Conservation (phyloP, 164 flowering plant species). For the Macadamia tetraphylla region DNA sequence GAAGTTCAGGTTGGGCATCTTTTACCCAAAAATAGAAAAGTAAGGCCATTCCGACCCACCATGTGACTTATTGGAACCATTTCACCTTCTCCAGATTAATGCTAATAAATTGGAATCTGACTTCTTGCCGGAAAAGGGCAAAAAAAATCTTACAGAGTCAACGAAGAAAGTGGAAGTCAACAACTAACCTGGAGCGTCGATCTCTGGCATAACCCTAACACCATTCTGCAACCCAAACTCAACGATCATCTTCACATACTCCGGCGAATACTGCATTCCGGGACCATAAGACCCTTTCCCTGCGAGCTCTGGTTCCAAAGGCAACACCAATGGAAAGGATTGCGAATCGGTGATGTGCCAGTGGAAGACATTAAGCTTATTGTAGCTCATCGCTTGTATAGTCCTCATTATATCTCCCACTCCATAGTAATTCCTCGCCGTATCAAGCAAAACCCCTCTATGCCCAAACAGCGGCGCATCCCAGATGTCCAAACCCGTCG, state of each 20-base stretch:
- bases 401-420: constrained; percentile 65
- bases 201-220: constrained; percentile 81
- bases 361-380: constrained; percentile 85
- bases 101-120: too few relatives aligned
- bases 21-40: too few relatives aligned
- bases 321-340: constrained; percentile 75
- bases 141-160: too few relatives aligned
- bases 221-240: constrained; percentile 67
- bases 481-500: constrained; percentile 42
- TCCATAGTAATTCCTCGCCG: constrained; percentile 63
- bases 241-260: constrained; percentile 60
- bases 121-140: too few relatives aligned
- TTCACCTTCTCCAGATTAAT: too few relatives aligned
- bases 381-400: constrained; percentile 62
- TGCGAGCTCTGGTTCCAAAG: constrained; percentile 74
- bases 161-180: too few relatives aligned
- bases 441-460: constrained; percentile 73
- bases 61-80: too few relatives aligned
- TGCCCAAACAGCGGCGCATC: constrained; percentile 68
- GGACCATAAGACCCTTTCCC: constrained; percentile 61
- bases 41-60: too few relatives aligned
- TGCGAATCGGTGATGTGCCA: constrained; percentile 96
- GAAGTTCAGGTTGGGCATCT: too few relatives aligned
- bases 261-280: constrained; percentile 53
- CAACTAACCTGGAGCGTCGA: constrained; percentile 72